Percentiles rank a stretch among this genome's conserved stretches.
phyloP scores from a whole-genome alignment of 768 basidiomycete species.

The Suillus spraguei region DNA sequence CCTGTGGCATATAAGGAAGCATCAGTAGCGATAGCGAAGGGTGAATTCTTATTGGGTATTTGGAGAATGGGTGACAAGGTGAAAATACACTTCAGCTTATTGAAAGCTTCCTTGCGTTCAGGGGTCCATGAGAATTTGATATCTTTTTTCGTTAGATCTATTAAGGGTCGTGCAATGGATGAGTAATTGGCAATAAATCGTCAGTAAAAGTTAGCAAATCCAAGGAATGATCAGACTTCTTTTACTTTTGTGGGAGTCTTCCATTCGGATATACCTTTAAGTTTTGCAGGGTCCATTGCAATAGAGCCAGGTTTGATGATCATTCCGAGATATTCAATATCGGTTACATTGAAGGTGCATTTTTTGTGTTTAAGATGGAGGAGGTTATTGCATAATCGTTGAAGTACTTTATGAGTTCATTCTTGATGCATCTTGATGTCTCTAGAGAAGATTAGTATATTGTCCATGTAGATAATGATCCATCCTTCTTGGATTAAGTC shows the following conservation, averaged over 20 bases:
- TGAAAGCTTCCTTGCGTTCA: slow-evolving; percentile 26
- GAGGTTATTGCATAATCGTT: slow-evolving; percentile 29
- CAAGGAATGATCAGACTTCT: slow-evolving; percentile 22
- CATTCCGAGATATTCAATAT: not conserved
- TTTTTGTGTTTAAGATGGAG: slow-evolving; percentile 30
- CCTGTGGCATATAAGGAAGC: not conserved
- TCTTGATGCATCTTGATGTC: slow-evolving; percentile 16
- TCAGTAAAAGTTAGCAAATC: slow-evolving; percentile 34
- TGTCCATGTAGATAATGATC: too few species aligned
- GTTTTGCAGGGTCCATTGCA: not conserved
- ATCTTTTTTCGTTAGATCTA: slow-evolving; percentile 30
- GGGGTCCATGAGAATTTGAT: slow-evolving; percentile 27
- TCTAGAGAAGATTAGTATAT: too few species aligned
- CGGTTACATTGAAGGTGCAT: not conserved
- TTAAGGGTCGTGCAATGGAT: slow-evolving; percentile 24
- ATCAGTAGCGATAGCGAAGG: slow-evolving; percentile 4
- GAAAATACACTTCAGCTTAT: slow-evolving; percentile 30
- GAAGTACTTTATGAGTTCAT: slow-evolving; percentile 25
- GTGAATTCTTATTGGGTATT: too few species aligned
- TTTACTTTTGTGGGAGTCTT: not conserved
- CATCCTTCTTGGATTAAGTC: slow-evolving; percentile 5
- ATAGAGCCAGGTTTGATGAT: not conserved
- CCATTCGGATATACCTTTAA: not conserved
- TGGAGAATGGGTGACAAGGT: not conserved
- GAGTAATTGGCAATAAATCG: slow-evolving; percentile 33